These are phyloP conservation scores for Jaltomata sinuosa DNA, from an alignment of 257 asterid genomes.

Conservation along the genomic window DNA sequence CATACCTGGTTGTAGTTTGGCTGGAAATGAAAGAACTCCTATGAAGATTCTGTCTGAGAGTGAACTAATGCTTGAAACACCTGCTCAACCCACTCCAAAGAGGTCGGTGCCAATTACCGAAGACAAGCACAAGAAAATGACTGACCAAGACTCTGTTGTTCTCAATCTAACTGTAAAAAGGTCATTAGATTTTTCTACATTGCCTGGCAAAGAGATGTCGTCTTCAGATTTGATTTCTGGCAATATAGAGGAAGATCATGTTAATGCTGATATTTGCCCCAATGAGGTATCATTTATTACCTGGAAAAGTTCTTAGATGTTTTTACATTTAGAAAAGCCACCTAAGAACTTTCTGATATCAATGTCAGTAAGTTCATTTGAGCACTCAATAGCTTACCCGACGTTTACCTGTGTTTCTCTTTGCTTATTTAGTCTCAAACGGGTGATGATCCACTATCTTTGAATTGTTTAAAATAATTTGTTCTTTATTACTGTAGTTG, in stretches of 20 bases:
- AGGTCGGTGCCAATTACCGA: conserved; percentile 54
- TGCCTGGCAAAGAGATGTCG: conserved; percentile 21
- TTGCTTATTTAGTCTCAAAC: background rate
- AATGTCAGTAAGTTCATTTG: background rate
- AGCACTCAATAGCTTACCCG: background rate
- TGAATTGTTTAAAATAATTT: background rate
- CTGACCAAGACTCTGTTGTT: conserved; percentile 31
- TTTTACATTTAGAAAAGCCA: background rate
- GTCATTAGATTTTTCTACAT: conserved; percentile 45
- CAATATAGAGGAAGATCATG: conserved; percentile 5
- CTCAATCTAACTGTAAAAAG: conserved; percentile 50
- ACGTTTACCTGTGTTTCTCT: background rate
- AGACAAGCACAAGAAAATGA: conserved; percentile 36
- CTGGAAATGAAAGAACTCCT: conserved; percentile 45
- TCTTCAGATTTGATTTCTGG: background rate
- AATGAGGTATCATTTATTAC: background rate
- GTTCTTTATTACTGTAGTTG: background rate
- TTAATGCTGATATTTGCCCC: background rate
- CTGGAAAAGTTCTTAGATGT: background rate
- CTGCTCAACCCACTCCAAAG: conserved; percentile 59
- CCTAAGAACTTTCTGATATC: background rate
- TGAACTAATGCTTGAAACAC: conserved; percentile 49
- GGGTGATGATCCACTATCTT: background rate
- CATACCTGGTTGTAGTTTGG: conserved; percentile 2
- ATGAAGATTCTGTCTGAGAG: conserved; percentile 32